Evolutionary conservation across 148 eudicot genomes (phyloP).

Genomic region (Dianthus caryophyllus): DNA sequence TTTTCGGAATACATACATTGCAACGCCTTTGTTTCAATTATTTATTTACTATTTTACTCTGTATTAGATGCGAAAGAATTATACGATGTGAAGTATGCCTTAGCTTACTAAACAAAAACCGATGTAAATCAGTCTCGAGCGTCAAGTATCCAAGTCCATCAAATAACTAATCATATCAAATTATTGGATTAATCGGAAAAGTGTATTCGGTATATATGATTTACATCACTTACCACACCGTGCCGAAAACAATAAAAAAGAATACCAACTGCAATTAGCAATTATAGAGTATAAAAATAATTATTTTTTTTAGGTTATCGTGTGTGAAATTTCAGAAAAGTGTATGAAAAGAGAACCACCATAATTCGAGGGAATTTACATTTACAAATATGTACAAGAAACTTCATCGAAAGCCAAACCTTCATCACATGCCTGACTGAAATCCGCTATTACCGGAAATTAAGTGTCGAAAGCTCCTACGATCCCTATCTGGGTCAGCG

Average conservation of each 20-base stretch:
- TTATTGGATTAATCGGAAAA: background rate
- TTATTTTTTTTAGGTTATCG: constrained; percentile 3
- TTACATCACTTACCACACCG: constrained; percentile 10
- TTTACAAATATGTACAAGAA: constrained; percentile 12
- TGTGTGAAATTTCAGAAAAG: background rate
- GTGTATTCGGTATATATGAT: constrained; percentile 17
- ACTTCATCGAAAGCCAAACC: constrained; percentile 18
- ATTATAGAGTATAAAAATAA: too few relatives aligned
- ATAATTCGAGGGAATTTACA: constrained; percentile 18
- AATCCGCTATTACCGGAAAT: background rate
- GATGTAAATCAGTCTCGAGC: too few relatives aligned
- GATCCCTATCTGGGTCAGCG: constrained; percentile 18
- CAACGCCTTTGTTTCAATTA: too few relatives aligned
- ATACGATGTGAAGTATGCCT: too few relatives aligned
- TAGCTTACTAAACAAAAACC: too few relatives aligned
- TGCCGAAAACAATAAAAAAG: constrained; percentile 5
- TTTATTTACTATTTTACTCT: too few relatives aligned
- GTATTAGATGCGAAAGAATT: too few relatives aligned
- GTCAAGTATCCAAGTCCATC: background rate
- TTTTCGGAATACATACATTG: too few relatives aligned
- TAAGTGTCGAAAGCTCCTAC: constrained; percentile 2
- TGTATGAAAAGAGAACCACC: background rate
- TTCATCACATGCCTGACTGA: constrained; percentile 21
- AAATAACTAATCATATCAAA: background rate
- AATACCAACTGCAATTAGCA: constrained; percentile 10